Conservation (phyloP, 768 basidiomycete genomes). For the Collybiopsis confluens region DNA sequence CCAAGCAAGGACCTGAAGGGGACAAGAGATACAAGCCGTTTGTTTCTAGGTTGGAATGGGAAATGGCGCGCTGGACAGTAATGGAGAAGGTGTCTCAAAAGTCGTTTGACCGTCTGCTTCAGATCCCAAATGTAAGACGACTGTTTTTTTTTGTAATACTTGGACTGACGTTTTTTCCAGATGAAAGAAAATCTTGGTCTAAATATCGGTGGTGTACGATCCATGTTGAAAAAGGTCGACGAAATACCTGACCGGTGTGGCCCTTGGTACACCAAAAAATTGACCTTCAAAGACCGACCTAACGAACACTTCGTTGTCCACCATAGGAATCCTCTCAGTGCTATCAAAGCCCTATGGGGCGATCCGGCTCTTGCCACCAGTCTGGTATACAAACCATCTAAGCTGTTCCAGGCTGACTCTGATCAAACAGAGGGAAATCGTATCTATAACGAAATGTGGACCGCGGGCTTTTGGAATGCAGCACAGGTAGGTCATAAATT, state of each 20-base stretch:
- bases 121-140: slow-evolving; percentile 1
- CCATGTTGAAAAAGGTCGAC: no score
- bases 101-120: no score
- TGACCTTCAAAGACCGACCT: no score
- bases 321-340: slow-evolving; percentile 9
- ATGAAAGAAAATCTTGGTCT: no score
- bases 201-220: no score
- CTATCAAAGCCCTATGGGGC: slow-evolving; percentile 8
- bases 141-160: not conserved
- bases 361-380: not conserved
- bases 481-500: not conserved
- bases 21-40: no score
- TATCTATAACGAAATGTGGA: no score
- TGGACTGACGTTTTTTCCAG: not conserved
- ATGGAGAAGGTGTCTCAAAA: not conserved
- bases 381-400: slow-evolving; percentile 19
- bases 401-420: slow-evolving; percentile 7
- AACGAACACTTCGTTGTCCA: no score
- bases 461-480: no score
- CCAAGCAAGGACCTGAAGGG: no score
- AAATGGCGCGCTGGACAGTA: not conserved
- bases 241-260: no score
- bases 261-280: no score
- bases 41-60: not conserved
- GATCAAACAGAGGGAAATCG: not conserved